These are phyloP conservation scores for Spongiforma sp. DNA, from an alignment of 1,284 basidiomycete species.

Conservation along the genomic window DNA sequence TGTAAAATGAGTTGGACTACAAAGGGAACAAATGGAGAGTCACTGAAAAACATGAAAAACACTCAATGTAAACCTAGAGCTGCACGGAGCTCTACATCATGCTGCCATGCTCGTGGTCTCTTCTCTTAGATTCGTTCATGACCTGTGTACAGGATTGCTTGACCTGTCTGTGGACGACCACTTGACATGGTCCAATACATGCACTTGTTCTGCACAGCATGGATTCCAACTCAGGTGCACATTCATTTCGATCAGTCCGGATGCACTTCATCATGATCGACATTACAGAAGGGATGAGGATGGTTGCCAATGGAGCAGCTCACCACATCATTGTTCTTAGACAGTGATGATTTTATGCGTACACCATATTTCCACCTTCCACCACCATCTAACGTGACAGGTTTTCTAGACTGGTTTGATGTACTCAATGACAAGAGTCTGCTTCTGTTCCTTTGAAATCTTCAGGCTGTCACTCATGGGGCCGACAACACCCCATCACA, in stretches of 20 bases:
- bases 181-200: conserved; percentile 97
- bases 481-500: conserved; percentile 84
- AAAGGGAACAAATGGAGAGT: too few relatives aligned
- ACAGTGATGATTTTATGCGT: conserved; percentile 91
- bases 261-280: conserved; percentile 2
- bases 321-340: conserved; percentile 90
- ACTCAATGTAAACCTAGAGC: too few relatives aligned
- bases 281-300: conserved; percentile 89
- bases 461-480: conserved; percentile 90
- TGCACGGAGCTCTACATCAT: too few relatives aligned
- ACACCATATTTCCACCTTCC: background rate
- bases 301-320: conserved; percentile 78
- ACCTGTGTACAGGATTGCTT: conserved; percentile 83
- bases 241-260: background rate
- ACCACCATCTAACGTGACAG: background rate
- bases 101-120: conserved; percentile 91
- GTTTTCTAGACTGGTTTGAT: conserved; percentile 91
- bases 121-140: conserved; percentile 93
- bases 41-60: too few relatives aligned
- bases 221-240: conserved; percentile 90
- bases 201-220: conserved; percentile 89
- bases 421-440: conserved; percentile 87
- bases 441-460: conserved; percentile 83
- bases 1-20: too few relatives aligned
- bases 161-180: conserved; percentile 79